Conservation (phyloP, 768 basidiomycete species). For the Pisolithus orientalis region DNA sequence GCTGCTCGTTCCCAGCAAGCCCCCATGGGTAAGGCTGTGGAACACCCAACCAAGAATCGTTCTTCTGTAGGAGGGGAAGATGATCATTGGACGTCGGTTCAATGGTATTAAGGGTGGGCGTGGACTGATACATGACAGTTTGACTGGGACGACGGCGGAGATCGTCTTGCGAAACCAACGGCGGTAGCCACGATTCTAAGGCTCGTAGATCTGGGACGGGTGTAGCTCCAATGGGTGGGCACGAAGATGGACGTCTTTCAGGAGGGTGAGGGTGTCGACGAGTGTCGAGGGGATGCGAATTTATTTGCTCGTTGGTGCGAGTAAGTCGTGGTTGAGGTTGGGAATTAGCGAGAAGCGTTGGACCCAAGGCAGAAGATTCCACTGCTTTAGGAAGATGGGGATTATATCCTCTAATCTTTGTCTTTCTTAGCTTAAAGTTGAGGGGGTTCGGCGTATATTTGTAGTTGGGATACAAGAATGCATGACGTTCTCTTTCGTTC, state of each 20-base stretch:
- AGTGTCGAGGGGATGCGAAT: conserved; percentile 2
- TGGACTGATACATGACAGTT: conserved; percentile 30
- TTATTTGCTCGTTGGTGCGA: not conserved
- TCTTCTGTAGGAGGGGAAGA: not conserved
- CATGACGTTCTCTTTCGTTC: conserved; percentile 40
- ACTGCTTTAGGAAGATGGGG: not conserved
- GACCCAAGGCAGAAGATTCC: conserved; percentile 6
- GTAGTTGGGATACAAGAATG: conserved; percentile 36
- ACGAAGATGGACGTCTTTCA: conserved; percentile 35
- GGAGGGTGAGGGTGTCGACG: conserved; percentile 21
- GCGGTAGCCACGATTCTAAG: conserved; percentile 14
- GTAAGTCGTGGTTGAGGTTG: not conserved
- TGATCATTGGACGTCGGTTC: conserved; percentile 1
- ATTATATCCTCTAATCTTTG: conserved; percentile 18
- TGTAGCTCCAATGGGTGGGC: conserved; percentile 32
- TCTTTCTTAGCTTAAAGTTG: not conserved
- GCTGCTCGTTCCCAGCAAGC: not conserved
- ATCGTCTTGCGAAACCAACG: conserved; percentile 24
- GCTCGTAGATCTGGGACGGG: conserved; percentile 17
- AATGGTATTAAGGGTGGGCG: conserved; percentile 5
- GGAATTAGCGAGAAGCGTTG: conserved; percentile 1
- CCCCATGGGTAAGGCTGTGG: conserved; percentile 5
- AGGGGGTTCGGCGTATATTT: conserved; percentile 30
- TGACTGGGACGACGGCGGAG: conserved; percentile 30
- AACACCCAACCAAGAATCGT: conserved; percentile 9